Base-by-base conservation (phyloP, 805 yeast genomes). In the Candida vartiovaarae region DNA sequence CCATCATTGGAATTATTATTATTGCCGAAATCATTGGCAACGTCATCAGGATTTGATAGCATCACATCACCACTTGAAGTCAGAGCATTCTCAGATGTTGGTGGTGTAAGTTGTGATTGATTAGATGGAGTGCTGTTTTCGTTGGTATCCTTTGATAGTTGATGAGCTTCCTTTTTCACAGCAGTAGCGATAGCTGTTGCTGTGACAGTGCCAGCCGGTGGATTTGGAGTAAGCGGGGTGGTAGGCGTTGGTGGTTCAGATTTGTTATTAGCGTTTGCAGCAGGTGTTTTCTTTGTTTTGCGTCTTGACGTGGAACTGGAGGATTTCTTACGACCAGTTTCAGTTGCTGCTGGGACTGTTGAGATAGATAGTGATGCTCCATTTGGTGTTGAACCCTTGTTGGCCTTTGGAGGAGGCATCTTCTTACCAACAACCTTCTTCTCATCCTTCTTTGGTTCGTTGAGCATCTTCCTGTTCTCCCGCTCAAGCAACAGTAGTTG, bases 401-500 rank as follows among this genome's bases (percentile, higher is more conserved):
- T 46, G 9, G 44, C 49, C 48, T 55, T 53, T 41, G 61, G 60
- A 25, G 62, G 58, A 6, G 55, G 57, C 59, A 55, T 55, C 26
- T 43, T 48, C 37, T 49, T 49, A 33, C 10, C 36, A 34, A 35
- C 29, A 20, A 31, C 28, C 44, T 41, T 39, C 45, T 32, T 24
- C 11, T 39, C 23, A n/a, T 57, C 64, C 30, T 62, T 67, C 48
- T 62, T 66, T 33, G 78, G 78, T 41, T 70, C 74, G 52, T 75
- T 80, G 40, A 84, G 65, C 43, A 85, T 71, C 59, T 77, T 78
- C 58, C 82, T 81, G 61, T 84, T 86, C 59, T 84, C 90, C 50
- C 76, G 76, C 55, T 86, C 95, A 56, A 87, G 65, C 42, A 82
- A 59, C 74, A 84, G 75, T 51, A 85, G 66, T 61, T 85, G 91